Percentiles rank a stretch among this genome's conserved stretches.
These are phyloP conservation scores for Chamaecrista fasciculata DNA, from an alignment of 306 rosid genomes.

Conservation along the genomic window DNA sequence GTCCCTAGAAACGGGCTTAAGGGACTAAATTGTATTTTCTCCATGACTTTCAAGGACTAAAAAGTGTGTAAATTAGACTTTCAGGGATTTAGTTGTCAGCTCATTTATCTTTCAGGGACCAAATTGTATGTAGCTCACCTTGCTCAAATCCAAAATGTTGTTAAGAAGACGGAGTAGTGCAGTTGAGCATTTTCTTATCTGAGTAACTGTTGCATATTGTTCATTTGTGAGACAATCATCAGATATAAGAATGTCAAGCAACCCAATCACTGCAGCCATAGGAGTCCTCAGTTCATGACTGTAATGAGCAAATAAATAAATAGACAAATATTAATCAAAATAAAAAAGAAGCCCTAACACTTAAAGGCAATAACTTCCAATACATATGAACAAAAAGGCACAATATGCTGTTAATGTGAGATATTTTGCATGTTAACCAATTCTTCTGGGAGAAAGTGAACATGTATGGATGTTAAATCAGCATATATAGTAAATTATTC, in stretches of 20 bases:
- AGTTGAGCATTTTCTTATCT: conserved; percentile 95
- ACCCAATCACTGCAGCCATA: conserved; percentile 98
- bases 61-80: too few species aligned
- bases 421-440: background rate
- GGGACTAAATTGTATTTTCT: too few species aligned
- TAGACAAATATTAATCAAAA: conserved; percentile 13
- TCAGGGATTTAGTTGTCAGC: too few species aligned
- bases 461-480: background rate
- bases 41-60: too few species aligned
- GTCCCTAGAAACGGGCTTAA: too few species aligned
- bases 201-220: conserved; percentile 83
- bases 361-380: conserved; percentile 8
- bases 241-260: conserved; percentile 92
- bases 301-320: conserved; percentile 26
- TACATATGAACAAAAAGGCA: background rate
- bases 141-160: conserved; percentile 94
- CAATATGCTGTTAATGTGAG: background rate
- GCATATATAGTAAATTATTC: too few species aligned
- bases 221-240: conserved; percentile 97
- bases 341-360: background rate
- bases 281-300: conserved; percentile 99
- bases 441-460: conserved; percentile 7
- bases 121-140: conserved; percentile 54
- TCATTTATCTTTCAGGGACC: too few species aligned
- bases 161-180: conserved; percentile 95